Evolutionary conservation across 1,284 basidiomycete species (phyloP).

Genomic region (Ustilago vetiveriae): DNA sequence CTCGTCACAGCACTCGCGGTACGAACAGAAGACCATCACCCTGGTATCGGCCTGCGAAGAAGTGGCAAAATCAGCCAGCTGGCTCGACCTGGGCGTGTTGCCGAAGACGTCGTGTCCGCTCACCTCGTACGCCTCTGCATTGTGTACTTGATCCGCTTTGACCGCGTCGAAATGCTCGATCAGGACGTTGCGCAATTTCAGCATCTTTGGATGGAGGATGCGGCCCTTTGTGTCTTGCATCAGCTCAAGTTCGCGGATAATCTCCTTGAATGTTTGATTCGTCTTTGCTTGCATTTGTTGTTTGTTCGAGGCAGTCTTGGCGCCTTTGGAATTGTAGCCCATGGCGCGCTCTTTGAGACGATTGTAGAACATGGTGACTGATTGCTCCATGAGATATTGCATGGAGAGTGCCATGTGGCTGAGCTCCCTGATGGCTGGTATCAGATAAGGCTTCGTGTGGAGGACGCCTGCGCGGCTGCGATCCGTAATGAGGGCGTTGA

Average conservation of each 20-base stretch:
- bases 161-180: constrained; percentile 53
- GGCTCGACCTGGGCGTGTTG: constrained; percentile 45
- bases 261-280: constrained; percentile 73
- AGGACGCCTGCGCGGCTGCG: constrained; percentile 25
- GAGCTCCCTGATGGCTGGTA: constrained; percentile 42
- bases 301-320: constrained; percentile 64
- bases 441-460: constrained; percentile 31
- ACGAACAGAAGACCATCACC: constrained; percentile 96
- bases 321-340: constrained; percentile 57
- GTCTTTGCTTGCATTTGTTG: constrained; percentile 68
- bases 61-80: constrained; percentile 17
- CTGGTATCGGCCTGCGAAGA: constrained; percentile 71
- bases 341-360: constrained; percentile 67
- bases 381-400: constrained; percentile 75
- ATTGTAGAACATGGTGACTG: constrained; percentile 68
- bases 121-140: constrained; percentile 72
- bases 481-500: constrained; percentile 41
- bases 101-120: constrained; percentile 59
- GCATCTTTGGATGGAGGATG: constrained; percentile 89
- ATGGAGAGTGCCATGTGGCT: constrained; percentile 56
- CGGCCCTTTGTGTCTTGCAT: constrained; percentile 70
- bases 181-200: constrained; percentile 71
- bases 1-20: constrained; percentile 87
- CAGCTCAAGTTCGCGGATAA: constrained; percentile 75
- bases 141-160: constrained; percentile 71